Conservation (phyloP, 306 rosid species). For the Lathyrus sativus region DNA sequence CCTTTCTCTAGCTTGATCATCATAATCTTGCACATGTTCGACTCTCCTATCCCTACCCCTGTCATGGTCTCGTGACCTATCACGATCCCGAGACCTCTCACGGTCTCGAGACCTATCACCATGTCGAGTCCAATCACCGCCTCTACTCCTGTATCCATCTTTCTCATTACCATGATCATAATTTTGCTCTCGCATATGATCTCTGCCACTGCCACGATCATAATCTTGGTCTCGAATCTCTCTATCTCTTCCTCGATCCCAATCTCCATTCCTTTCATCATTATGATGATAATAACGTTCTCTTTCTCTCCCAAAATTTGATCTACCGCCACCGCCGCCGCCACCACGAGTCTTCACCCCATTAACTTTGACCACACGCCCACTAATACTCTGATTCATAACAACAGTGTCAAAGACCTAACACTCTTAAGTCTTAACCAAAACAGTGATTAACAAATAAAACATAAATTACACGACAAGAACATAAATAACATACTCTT, state of each 20-base stretch:
- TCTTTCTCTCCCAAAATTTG: slow-evolving; percentile 70
- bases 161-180: slow-evolving; percentile 57
- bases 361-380: slow-evolving; percentile 81
- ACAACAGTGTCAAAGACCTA: slow-evolving; percentile 36
- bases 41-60: slow-evolving; percentile 60
- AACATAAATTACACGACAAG: neutral
- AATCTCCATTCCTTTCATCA: slow-evolving; percentile 62
- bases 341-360: slow-evolving; percentile 65
- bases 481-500: slow-evolving; percentile 59
- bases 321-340: slow-evolving; percentile 58
- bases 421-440: slow-evolving; percentile 23
- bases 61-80: slow-evolving; percentile 53
- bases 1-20: slow-evolving; percentile 48
- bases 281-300: slow-evolving; percentile 49
- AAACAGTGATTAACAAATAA: slow-evolving; percentile 15
- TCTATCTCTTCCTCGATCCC: slow-evolving; percentile 45
- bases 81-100: slow-evolving; percentile 58
- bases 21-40: slow-evolving; percentile 52
- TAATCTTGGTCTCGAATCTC: slow-evolving; percentile 55
- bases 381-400: slow-evolving; percentile 73
- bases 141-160: slow-evolving; percentile 53
- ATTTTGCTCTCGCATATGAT: slow-evolving; percentile 51
- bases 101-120: slow-evolving; percentile 61
- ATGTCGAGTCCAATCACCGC: slow-evolving; percentile 53
- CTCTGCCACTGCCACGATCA: slow-evolving; percentile 48